Conservation (phyloP, 768 basidiomycete genomes). For the Leccinum pellstonianum region DNA sequence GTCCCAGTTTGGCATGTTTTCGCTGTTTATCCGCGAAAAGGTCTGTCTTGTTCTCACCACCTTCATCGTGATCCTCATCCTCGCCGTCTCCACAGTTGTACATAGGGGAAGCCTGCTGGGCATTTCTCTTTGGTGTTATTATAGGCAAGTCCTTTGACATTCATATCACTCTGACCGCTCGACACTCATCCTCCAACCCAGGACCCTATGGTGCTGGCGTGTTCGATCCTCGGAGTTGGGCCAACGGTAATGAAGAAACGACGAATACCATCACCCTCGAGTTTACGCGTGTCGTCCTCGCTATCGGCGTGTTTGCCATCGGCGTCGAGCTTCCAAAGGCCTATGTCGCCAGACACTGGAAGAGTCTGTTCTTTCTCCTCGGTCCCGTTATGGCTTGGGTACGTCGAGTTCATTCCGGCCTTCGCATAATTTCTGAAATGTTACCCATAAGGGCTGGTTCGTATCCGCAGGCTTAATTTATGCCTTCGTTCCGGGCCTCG, state of each 20-base stretch:
- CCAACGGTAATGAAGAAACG: constrained; percentile 41
- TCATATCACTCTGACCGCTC: constrained; percentile 6
- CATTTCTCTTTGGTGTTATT: constrained; percentile 90
- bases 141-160: constrained; percentile 52
- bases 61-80: constrained; percentile 7
- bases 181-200: constrained; percentile 26
- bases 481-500: constrained; percentile 84
- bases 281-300: constrained; percentile 85
- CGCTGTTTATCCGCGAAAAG: constrained; percentile 85
- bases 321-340: constrained; percentile 97
- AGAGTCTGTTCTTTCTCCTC: constrained; percentile 80
- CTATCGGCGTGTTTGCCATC: constrained; percentile 96
- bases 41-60: constrained; percentile 35
- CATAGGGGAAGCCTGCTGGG: constrained; percentile 95
- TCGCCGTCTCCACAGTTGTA: constrained; percentile 53
- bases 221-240: constrained; percentile 83
- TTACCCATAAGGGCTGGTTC: constrained; percentile 76
- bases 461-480: constrained; percentile 90
- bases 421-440: constrained; percentile 7
- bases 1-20: constrained; percentile 89
- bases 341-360: constrained; percentile 94
- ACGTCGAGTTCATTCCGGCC: constrained; percentile 30
- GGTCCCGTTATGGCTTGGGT: constrained; percentile 85
- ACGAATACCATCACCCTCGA: constrained; percentile 86
- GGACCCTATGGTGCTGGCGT: constrained; percentile 82